Conservation (phyloP, 176 grass and related monocot species). For the Microstegium vimineum region DNA sequence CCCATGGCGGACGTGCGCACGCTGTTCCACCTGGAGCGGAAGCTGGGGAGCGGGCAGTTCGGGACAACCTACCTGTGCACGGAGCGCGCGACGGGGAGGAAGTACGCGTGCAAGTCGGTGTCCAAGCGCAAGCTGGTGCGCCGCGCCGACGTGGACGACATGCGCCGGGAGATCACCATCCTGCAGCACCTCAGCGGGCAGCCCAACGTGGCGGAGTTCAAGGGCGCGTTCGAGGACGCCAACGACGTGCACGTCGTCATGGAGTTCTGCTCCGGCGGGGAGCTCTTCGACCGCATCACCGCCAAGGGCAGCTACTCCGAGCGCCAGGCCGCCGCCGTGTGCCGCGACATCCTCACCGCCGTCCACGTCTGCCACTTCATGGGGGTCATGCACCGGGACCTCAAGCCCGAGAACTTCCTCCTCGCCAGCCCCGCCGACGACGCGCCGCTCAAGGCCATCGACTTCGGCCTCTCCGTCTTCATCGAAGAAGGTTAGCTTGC, state of each 20-base stretch:
- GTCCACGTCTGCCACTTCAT: slow-evolving; percentile 93
- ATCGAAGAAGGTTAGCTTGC: slow-evolving; percentile 68
- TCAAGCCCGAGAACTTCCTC: slow-evolving; percentile 94
- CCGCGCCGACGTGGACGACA: slow-evolving; percentile 60
- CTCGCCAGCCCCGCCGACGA: slow-evolving; percentile 49
- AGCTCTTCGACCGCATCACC: slow-evolving; percentile 88
- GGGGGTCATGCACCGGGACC: slow-evolving; percentile 88
- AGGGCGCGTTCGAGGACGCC: slow-evolving; percentile 76
- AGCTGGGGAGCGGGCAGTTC: slow-evolving; percentile 78
- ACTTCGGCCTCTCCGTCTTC: slow-evolving; percentile 83
- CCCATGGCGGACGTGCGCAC: slow-evolving; percentile 53
- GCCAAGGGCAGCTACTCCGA: slow-evolving; percentile 62
- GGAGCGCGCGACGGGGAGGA: slow-evolving; percentile 42
- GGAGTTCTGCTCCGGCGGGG: slow-evolving; percentile 88
- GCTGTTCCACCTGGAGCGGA: slow-evolving; percentile 52
- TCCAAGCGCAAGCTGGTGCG: slow-evolving; percentile 76
- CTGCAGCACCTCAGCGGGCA: slow-evolving; percentile 92
- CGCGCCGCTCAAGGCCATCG: slow-evolving; percentile 78
- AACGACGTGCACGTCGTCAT: slow-evolving; percentile 70
- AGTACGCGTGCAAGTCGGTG: slow-evolving; percentile 91
- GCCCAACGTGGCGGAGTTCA: slow-evolving; percentile 82
- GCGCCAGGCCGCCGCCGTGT: slow-evolving; percentile 61
- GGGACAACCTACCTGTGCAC: slow-evolving; percentile 86
- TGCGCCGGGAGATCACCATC: slow-evolving; percentile 82
- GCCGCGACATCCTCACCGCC: slow-evolving; percentile 57